A percentile compares a stretch with the other conserved stretches of the same genome.
Conservation (phyloP, 2,329 filamentous ascomycete genomes). For the Talaromyces verruculosus region DNA sequence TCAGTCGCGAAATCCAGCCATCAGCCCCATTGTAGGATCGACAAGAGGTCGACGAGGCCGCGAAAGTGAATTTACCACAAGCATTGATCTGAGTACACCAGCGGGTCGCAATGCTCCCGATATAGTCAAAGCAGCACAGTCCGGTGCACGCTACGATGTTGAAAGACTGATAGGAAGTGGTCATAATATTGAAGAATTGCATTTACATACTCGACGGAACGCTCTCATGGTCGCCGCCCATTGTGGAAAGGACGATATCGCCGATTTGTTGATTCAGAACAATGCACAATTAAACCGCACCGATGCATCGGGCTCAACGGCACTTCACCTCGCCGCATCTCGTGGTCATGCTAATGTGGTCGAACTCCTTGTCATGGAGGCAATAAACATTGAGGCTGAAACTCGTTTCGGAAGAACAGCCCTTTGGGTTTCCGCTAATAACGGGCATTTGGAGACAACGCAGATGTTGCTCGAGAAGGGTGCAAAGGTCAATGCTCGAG, state of each 20-base stretch:
- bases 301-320: constrained; percentile 34
- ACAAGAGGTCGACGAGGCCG: constrained; percentile 26
- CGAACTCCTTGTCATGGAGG: constrained; percentile 32
- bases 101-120: constrained; percentile 33
- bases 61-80: constrained; percentile 33
- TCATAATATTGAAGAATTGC: constrained; percentile 33
- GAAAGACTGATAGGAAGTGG: constrained; percentile 35
- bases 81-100: constrained; percentile 37
- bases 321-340: constrained; percentile 36
- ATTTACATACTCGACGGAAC: constrained; percentile 35
- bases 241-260: constrained; percentile 40
- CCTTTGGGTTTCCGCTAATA: constrained; percentile 38
- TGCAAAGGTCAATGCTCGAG: constrained; percentile 38
- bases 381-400: constrained; percentile 32
- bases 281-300: constrained; percentile 33
- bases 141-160: constrained; percentile 36
- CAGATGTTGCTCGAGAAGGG: constrained; percentile 33
- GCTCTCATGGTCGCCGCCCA: constrained; percentile 43
- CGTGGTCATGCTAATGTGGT: constrained; percentile 34
- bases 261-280: constrained; percentile 34
- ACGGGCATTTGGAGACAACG: constrained; percentile 36
- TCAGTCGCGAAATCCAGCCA: constrained; percentile 17
- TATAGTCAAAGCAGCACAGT: constrained; percentile 40
- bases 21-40: constrained; percentile 22
- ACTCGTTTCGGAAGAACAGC: constrained; percentile 37